phyloP scores from a whole-genome alignment of 2,329 filamentous ascomycete genomes.

The Plectosphaerella sp. region DNA sequence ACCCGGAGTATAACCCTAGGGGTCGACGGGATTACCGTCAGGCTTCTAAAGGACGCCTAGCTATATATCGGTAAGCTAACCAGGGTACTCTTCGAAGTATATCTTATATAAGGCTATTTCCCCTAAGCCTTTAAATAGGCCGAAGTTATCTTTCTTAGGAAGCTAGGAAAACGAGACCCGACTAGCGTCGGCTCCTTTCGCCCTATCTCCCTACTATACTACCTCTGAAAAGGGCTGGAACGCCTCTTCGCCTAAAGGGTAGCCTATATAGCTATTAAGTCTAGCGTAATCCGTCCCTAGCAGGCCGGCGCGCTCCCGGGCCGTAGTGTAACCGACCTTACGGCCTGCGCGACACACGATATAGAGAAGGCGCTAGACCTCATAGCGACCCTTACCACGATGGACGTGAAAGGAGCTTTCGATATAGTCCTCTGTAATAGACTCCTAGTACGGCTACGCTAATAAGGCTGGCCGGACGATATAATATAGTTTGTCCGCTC shows the following conservation, averaged over 20 bases:
- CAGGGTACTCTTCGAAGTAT: constrained; percentile 3
- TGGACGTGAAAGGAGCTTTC: constrained; percentile 9
- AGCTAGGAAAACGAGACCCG: constrained; percentile 5
- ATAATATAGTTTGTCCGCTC: neutral
- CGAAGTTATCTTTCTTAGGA: constrained; percentile 8
- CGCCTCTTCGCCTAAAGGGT: constrained; percentile 4
- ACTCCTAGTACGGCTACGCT: constrained; percentile 1
- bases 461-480: constrained; percentile 3
- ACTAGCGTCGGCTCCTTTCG: constrained; percentile 2
- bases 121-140: constrained; percentile 1
- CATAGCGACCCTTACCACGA: neutral
- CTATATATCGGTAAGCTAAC: neutral
- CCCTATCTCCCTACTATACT: constrained; percentile 10
- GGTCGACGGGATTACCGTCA: neutral
- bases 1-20: neutral
- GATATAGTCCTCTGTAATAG: constrained; percentile 3
- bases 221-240: constrained; percentile 8
- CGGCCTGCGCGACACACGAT: constrained; percentile 1
- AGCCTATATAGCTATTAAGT: neutral
- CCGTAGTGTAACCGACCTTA: constrained; percentile 3
- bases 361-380: constrained; percentile 3
- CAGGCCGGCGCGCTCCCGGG: constrained; percentile 4
- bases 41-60: neutral
- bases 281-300: constrained; percentile 1
- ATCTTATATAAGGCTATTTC: constrained; percentile 1